Evolutionary conservation across 495 filamentous ascomycete species (phyloP).

Genomic region (Penicillium manginii): DNA sequence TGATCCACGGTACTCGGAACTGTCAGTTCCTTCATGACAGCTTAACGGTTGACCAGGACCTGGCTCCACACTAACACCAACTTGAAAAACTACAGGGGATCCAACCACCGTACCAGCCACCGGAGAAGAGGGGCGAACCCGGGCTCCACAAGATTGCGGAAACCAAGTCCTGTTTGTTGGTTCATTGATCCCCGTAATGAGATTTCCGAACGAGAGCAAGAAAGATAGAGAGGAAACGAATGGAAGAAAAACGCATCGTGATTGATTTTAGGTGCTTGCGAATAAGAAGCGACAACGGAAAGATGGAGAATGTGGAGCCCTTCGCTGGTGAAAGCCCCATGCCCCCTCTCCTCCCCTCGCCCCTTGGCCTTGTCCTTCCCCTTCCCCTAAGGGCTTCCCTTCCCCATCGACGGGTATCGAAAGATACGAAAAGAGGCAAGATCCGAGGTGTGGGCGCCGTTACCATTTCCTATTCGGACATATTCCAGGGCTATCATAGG

Average conservation of each 20-base stretch:
- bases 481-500: not conserved
- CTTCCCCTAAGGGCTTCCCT: no score
- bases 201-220: not conserved
- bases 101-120: slow-evolving; percentile 2
- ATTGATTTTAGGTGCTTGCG: not conserved
- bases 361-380: not conserved
- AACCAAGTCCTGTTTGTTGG: slow-evolving; percentile 1
- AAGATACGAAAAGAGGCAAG: not conserved
- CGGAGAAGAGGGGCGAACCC: not conserved
- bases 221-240: not conserved
- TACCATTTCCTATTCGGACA: slow-evolving; percentile 4
- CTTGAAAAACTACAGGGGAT: slow-evolving; percentile 5
- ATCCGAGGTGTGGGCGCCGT: slow-evolving; percentile 2
- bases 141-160: slow-evolving; percentile 9
- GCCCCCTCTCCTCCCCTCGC: not conserved
- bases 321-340: not conserved
- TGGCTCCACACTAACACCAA: not conserved
- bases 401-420: not conserved
- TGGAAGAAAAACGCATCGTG: not conserved
- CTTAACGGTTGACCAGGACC: slow-evolving; percentile 20
- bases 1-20: slow-evolving; percentile 21
- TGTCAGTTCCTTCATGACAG: slow-evolving; percentile 26
- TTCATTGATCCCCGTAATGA: slow-evolving; percentile 9
- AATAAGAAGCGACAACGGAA: not conserved
- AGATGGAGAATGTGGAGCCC: not conserved